phyloP scores from a whole-genome alignment of 169 alveolate species.

The Babesia caballi region DNA sequence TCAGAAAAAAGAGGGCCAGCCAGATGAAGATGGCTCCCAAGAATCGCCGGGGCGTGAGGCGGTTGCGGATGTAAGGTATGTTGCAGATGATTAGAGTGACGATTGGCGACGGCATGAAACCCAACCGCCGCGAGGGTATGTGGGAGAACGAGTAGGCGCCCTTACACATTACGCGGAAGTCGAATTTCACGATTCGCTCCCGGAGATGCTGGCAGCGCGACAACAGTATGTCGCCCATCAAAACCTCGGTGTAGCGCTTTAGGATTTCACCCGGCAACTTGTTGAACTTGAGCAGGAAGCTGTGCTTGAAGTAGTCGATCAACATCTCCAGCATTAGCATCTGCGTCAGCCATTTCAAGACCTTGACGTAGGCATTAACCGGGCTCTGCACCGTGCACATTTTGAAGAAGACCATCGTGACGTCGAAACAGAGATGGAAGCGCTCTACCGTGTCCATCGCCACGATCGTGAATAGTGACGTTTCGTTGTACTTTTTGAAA shows the following conservation, averaged over 20 bases:
- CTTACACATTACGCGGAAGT: constrained; percentile 70
- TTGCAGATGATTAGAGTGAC: constrained; percentile 71
- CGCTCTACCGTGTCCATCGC: constrained; percentile 87
- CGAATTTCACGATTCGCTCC: constrained; percentile 33
- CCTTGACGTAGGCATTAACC: constrained; percentile 62
- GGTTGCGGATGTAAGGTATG: constrained; percentile 59
- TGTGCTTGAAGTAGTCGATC: constrained; percentile 83
- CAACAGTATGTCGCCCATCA: constrained; percentile 69
- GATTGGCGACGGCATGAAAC: constrained; percentile 75
- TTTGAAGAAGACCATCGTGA: constrained; percentile 79
- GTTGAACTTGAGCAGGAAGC: constrained; percentile 81
- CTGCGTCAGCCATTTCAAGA: constrained; percentile 71
- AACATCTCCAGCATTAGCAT: constrained; percentile 77
- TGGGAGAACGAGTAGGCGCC: constrained; percentile 72
- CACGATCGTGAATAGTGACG: constrained; percentile 78
- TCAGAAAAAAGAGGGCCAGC: constrained; percentile 23
- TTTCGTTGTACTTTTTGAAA: constrained; percentile 80
- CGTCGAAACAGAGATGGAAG: constrained; percentile 82
- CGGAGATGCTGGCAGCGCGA: constrained; percentile 58
- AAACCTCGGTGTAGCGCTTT: constrained; percentile 61
- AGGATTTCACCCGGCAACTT: constrained; percentile 70
- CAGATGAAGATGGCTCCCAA: constrained; percentile 11
- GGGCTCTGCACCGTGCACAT: constrained; percentile 70
- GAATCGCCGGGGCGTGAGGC: constrained; percentile 14
- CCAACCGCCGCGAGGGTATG: constrained; percentile 73